Evolutionary conservation across 176 grass and related monocot species (phyloP).

Genomic region (Aechmea fasciata): DNA sequence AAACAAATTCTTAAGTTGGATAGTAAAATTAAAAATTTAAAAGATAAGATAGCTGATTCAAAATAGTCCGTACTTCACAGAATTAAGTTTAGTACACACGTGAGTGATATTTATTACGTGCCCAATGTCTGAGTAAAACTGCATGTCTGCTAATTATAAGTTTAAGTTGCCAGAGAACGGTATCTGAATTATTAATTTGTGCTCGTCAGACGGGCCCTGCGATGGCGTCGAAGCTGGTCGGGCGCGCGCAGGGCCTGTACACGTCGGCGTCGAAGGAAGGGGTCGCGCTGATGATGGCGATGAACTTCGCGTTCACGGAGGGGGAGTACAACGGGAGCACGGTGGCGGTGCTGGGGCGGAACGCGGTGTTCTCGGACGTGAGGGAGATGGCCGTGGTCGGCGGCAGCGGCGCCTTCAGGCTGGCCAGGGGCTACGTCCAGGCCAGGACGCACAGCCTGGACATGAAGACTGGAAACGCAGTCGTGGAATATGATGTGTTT

Average conservation of each 20-base stretch:
- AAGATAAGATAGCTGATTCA: too few relatives aligned
- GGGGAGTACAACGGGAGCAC: conserved; percentile 25
- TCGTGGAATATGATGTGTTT: conserved; percentile 27
- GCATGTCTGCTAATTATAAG: too few relatives aligned
- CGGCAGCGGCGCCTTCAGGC: conserved; percentile 18
- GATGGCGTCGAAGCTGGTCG: conserved; percentile 6
- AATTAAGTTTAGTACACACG: too few relatives aligned
- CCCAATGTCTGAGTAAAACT: too few relatives aligned
- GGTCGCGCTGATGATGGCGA: conserved; percentile 7
- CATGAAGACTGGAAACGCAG: conserved; percentile 8
- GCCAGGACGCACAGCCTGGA: conserved; percentile 11
- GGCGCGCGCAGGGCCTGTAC: conserved; percentile 29
- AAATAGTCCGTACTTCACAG: too few relatives aligned
- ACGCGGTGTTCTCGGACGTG: conserved; percentile 7
- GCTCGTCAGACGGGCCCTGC: background rate
- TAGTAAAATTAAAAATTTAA: too few relatives aligned
- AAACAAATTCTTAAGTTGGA: too few relatives aligned
- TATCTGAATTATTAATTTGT: too few relatives aligned
- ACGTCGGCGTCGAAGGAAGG: conserved; percentile 1
- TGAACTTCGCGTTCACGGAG: conserved; percentile 32
- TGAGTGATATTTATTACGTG: too few relatives aligned
- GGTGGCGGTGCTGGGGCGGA: conserved; percentile 14
- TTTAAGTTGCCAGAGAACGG: too few relatives aligned
- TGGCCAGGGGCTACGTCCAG: conserved; percentile 13
- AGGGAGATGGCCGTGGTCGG: conserved; percentile 26